Percentiles rank a stretch among this genome's conserved stretches.
phyloP scores from a whole-genome alignment of 2,329 filamentous ascomycete species.

The Botrytis squamosa region DNA sequence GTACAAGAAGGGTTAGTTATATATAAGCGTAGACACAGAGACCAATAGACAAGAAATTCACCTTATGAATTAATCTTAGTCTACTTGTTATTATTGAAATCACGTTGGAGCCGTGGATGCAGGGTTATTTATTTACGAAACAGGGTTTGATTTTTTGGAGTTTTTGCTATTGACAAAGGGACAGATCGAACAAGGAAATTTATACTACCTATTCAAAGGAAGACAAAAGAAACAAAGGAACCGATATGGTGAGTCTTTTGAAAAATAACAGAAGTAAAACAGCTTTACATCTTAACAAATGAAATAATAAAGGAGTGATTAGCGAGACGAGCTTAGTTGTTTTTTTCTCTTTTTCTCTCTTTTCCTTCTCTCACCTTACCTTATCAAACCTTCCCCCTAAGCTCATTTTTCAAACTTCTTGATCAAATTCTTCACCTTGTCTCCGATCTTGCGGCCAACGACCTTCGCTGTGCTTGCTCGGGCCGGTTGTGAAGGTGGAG shows the following conservation, averaged over 20 bases:
- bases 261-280: neutral
- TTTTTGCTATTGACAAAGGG: neutral
- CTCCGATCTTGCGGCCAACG: neutral
- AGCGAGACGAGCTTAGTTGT: neutral
- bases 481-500: neutral
- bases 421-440: neutral
- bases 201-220: neutral
- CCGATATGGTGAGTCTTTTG: neutral
- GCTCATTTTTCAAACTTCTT: neutral
- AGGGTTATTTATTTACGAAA: no score
- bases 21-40: neutral
- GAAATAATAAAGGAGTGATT: neutral
- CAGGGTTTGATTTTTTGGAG: no score
- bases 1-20: accelerated
- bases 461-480: neutral
- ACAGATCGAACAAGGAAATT: neutral
- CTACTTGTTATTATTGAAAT: neutral
- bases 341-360: neutral
- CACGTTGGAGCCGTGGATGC: neutral
- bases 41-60: neutral
- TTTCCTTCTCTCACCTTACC: neutral
- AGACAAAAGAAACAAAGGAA: neutral
- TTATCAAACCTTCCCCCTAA: neutral
- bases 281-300: neutral
- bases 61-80: neutral